phyloP scores from a whole-genome alignment of 345 rosid genomes.

The Eutrema heterophyllum region DNA sequence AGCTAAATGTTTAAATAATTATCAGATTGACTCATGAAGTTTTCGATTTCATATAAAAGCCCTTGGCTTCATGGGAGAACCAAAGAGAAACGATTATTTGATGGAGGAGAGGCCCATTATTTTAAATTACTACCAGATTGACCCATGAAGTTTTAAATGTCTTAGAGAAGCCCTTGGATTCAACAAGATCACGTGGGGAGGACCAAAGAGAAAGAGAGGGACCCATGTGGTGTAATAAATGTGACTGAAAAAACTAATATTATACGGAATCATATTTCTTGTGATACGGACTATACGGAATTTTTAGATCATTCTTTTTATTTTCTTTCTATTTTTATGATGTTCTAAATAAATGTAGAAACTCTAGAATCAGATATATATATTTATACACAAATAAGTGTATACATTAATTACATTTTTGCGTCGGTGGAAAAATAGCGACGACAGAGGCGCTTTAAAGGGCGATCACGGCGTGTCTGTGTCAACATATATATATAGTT shows the following conservation, averaged over 20 bases:
- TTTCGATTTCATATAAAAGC: neutral
- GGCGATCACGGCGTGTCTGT: constrained; percentile 30
- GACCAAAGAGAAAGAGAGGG: neutral
- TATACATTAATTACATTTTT: constrained; percentile 13
- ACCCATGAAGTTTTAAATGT: neutral
- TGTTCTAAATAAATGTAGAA: constrained; percentile 1
- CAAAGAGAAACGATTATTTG: neutral
- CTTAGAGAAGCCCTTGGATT: neutral
- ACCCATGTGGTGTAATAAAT: constrained; percentile 23
- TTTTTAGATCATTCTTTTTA: neutral
- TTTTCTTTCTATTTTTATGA: neutral
- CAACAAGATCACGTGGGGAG: constrained; percentile 22
- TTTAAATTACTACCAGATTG: neutral
- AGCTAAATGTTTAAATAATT: neutral
- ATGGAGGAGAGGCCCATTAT: too few relatives aligned
- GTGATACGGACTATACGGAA: constrained; percentile 32
- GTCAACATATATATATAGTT: neutral
- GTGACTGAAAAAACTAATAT: neutral
- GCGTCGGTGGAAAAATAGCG: constrained; percentile 32
- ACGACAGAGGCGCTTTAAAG: constrained; percentile 30
- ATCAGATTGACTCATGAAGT: neutral
- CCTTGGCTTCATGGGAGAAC: neutral
- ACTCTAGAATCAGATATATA: neutral
- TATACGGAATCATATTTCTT: constrained; percentile 17
- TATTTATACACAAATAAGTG: constrained; percentile 9